Conservation (phyloP, 2,329 filamentous ascomycete genomes). For the Neospermospora avenae region DNA sequence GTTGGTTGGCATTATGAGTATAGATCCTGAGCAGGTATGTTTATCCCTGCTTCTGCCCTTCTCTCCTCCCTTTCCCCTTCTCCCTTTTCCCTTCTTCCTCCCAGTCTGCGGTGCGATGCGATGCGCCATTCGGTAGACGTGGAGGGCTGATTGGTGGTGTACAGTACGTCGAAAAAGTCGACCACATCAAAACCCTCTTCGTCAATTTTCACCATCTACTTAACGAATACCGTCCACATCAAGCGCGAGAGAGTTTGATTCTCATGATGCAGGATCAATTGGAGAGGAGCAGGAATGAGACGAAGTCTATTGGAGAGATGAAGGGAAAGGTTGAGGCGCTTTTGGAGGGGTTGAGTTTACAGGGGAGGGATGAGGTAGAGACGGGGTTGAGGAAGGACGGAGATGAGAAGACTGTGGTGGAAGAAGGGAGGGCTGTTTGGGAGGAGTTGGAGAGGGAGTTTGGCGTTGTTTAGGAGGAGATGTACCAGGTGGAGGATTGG, state of each 20-base stretch:
- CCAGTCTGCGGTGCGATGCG: no score
- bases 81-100: no score
- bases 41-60: no score
- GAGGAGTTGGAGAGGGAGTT: constrained; percentile 42
- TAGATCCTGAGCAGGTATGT: constrained; percentile 56
- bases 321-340: constrained; percentile 71
- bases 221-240: constrained; percentile 92
- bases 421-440: constrained; percentile 40
- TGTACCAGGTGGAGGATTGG: background rate
- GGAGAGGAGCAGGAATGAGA: constrained; percentile 69
- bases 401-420: constrained; percentile 11
- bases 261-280: constrained; percentile 84
- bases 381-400: constrained; percentile 1
- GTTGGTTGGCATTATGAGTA: constrained; percentile 67
- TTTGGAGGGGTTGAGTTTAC: constrained; percentile 65
- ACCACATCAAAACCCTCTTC: constrained; percentile 76
- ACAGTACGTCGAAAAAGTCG: constrained; percentile 66
- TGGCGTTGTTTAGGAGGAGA: constrained; percentile 24
- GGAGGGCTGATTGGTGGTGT: constrained; percentile 16
- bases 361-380: constrained; percentile 36
- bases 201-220: constrained; percentile 91
- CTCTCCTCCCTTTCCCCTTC: no score
- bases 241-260: constrained; percentile 85
- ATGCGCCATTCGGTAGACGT: no score
- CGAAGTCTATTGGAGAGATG: constrained; percentile 62